Evolutionary conservation across 2,329 filamentous ascomycete genomes (phyloP).

Genomic region (Claviceps monticola): DNA sequence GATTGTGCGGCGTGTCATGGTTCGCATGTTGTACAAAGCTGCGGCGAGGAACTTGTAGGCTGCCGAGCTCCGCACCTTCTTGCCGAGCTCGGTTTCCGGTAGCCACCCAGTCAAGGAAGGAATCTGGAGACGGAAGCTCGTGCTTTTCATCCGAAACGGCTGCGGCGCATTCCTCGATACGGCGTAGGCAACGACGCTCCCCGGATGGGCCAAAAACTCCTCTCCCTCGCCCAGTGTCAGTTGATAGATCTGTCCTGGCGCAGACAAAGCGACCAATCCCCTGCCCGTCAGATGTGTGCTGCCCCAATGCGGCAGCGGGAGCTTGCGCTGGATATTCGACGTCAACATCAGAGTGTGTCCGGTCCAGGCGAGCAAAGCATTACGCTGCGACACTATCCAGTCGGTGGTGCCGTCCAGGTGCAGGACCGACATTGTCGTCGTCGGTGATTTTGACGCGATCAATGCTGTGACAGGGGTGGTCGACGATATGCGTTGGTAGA

Average conservation of each 20-base stretch:
- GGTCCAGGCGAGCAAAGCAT: slow-evolving; percentile 90
- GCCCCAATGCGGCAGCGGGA: slow-evolving; percentile 82
- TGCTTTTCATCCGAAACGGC: slow-evolving; percentile 75
- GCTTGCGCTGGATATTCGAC: slow-evolving; percentile 58
- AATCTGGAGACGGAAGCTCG: slow-evolving; percentile 64
- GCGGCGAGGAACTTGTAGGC: slow-evolving; percentile 58
- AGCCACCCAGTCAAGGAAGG: slow-evolving; percentile 54
- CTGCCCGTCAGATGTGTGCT: slow-evolving; percentile 78
- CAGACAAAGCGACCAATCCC: slow-evolving; percentile 71
- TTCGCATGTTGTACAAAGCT: slow-evolving; percentile 56
- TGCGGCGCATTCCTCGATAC: slow-evolving; percentile 58
- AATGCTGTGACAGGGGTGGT: slow-evolving; percentile 79
- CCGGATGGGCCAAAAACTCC: slow-evolving; percentile 81
- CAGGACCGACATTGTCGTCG: slow-evolving; percentile 75
- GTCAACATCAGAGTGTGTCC: slow-evolving; percentile 70
- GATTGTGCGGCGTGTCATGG: slow-evolving; percentile 65
- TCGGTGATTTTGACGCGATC: slow-evolving; percentile 74
- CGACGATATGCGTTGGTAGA: slow-evolving; percentile 84
- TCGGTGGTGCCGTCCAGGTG: slow-evolving; percentile 88
- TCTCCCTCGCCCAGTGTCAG: slow-evolving; percentile 70
- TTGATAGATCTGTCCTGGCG: slow-evolving; percentile 81
- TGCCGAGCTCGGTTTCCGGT: slow-evolving; percentile 59
- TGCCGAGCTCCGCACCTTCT: slow-evolving; percentile 54
- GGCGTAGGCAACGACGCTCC: slow-evolving; percentile 83
- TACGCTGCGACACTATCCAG: slow-evolving; percentile 83